Evolutionary conservation across 2,329 filamentous ascomycete genomes (phyloP).

Genomic region (Trichoderma lentiforme): DNA sequence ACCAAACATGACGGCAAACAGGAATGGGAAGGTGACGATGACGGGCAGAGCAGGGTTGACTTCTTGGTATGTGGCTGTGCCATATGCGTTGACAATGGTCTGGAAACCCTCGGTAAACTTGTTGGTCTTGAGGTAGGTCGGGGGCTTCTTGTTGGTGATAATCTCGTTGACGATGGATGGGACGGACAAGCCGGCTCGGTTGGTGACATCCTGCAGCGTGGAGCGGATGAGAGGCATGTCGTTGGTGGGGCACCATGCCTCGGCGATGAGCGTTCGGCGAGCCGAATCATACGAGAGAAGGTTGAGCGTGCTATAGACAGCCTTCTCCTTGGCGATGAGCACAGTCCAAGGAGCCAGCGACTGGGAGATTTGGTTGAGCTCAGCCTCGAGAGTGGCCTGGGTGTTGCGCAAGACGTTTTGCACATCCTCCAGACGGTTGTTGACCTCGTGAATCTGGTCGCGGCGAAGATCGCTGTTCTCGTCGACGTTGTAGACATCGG

Average conservation of each 20-base stretch:
- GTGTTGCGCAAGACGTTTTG: constrained; percentile 92
- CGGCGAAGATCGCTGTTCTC: constrained; percentile 94
- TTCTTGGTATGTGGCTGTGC: constrained; percentile 94
- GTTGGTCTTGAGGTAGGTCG: constrained; percentile 96
- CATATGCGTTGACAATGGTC: constrained; percentile 98
- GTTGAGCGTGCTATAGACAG: constrained; percentile 92
- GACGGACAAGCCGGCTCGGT: constrained; percentile 90
- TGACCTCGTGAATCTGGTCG: constrained; percentile 97
- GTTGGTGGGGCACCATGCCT: constrained; percentile 95
- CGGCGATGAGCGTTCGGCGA: constrained; percentile 91
- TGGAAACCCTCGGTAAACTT: constrained; percentile 98
- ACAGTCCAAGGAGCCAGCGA: constrained; percentile 97
- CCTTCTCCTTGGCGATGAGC: constrained; percentile 96
- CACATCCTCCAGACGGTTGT: constrained; percentile 85
- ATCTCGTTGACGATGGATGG: constrained; percentile 99
- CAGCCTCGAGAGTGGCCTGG: constrained; percentile 87
- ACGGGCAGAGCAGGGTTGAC: constrained; percentile 95
- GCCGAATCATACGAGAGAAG: constrained; percentile 95
- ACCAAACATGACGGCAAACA: constrained; percentile 99
- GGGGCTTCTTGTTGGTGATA: constrained; percentile 92
- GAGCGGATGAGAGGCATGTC: constrained; percentile 85
- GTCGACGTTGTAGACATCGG: constrained; percentile 93
- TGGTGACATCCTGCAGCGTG: constrained; percentile 93
- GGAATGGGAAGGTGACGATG: constrained; percentile 97
- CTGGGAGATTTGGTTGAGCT: constrained; percentile 89